These are phyloP conservation scores for Globisporangium spinosum DNA, from an alignment of 352 stramenopile genomes.

Conservation along the genomic window DNA sequence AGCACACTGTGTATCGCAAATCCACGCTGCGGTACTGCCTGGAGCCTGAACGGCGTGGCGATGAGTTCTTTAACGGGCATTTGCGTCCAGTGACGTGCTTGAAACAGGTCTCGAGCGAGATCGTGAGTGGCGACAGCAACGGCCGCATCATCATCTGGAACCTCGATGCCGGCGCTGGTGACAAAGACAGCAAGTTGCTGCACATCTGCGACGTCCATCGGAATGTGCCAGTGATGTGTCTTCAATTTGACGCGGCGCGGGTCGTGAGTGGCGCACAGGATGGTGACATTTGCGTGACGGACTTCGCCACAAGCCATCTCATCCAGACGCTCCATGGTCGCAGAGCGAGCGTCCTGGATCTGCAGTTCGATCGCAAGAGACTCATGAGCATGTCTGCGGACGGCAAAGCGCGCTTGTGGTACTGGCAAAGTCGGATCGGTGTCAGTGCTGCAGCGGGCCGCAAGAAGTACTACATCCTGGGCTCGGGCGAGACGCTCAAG, in stretches of 20 bases:
- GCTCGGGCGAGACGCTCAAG: slow-evolving; percentile 59
- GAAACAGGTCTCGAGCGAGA: slow-evolving; percentile 57
- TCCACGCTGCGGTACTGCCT: slow-evolving; percentile 34
- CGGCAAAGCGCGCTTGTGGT: slow-evolving; percentile 57
- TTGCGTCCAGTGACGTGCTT: slow-evolving; percentile 51
- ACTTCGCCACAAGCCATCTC: slow-evolving; percentile 68
- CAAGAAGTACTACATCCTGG: slow-evolving; percentile 75
- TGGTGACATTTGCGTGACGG: slow-evolving; percentile 61
- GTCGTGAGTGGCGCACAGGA: slow-evolving; percentile 56
- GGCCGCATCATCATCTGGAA: slow-evolving; percentile 71
- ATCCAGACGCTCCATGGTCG: slow-evolving; percentile 65
- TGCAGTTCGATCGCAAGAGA: slow-evolving; percentile 70
- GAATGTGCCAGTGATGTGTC: slow-evolving; percentile 45
- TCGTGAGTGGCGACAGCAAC: slow-evolving; percentile 65
- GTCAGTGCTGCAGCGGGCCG: slow-evolving; percentile 29
- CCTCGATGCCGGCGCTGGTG: slow-evolving; percentile 33
- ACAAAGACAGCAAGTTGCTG: slow-evolving; percentile 38
- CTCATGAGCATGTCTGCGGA: slow-evolving; percentile 66
- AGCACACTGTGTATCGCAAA: slow-evolving; percentile 29
- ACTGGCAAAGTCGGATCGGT: slow-evolving; percentile 54
- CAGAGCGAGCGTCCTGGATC: slow-evolving; percentile 40
- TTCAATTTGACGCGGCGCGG: slow-evolving; percentile 75
- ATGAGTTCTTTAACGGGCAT: slow-evolving; percentile 56
- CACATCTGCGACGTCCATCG: slow-evolving; percentile 55
- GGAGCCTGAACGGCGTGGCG: slow-evolving; percentile 30